Base-by-base conservation (phyloP, 345 rosid genomes). In the Turritis glabra region DNA sequence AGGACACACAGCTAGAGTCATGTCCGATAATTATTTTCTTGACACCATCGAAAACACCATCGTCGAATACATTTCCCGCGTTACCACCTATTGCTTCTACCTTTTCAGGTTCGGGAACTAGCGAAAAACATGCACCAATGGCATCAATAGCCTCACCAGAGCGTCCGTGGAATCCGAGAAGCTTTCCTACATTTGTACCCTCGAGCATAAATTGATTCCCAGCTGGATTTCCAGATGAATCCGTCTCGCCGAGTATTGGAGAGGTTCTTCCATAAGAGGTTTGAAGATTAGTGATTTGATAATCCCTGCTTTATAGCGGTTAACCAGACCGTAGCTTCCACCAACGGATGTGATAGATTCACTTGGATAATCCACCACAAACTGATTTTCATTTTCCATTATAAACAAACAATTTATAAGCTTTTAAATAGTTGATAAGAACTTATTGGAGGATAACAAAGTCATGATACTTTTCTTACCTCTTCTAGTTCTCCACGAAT, bases 151-250 rank as follows among this genome's bases (percentile, higher is more conserved):
- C 66, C 55, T 56, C 48, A 54, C 75, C 71, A 63, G 70, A 50
- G 18, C 76, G 64, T 63, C 80, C 80, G 35, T 52, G 58, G 51
- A 77, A 71, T 1, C 80, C 80, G 26, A 77, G 37, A 56, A 77
- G 75, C 30, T 54, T 70, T 29, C 74, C 79, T 51, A 63, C 74
- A 48, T 2, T 60, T 51, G 50, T 30, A 74, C 78, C 63, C 40
- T 75, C 63, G 1, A 75, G 40, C 47, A 22, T 30, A 50, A 75
- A 67, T 29, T 67, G 46, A 29, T 0, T 38, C 0, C 80, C 75
- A 29, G 15, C n/a, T 53, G 68, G 44, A 0, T 12, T 7, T 21
- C 74, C 64, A 14, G 12, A 4, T 5, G 30, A 32, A 32, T 5
- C 61, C 0, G 6, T 30, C 0, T 3, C 3, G 44, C 77, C 71